Conservation (phyloP, 2,329 filamentous ascomycete genomes). For the Scedosporium boydii region DNA sequence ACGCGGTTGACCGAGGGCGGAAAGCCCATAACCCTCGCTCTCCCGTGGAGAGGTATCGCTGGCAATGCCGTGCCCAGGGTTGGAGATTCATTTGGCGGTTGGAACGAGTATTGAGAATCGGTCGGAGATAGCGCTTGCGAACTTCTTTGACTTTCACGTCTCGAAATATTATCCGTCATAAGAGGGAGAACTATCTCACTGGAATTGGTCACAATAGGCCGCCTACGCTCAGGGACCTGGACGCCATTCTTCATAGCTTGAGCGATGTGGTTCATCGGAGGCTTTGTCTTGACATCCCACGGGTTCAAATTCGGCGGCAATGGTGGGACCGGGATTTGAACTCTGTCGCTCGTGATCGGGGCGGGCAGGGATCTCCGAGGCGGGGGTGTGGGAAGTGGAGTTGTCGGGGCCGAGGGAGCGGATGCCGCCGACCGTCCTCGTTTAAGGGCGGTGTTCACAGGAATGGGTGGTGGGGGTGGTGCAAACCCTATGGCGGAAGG, state of each 20-base stretch:
- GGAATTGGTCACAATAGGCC: slow-evolving; percentile 4
- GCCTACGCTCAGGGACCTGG: slow-evolving; percentile 11
- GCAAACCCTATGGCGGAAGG: slow-evolving; percentile 6
- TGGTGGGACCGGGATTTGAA: slow-evolving; percentile 6
- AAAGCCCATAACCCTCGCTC: neutral
- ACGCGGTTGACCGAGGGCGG: neutral
- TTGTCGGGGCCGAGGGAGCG: neutral
- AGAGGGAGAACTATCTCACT: neutral
- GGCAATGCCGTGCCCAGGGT: slow-evolving; percentile 4
- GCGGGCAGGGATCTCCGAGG: neutral
- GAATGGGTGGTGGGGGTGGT: slow-evolving; percentile 3
- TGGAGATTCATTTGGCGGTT: slow-evolving; percentile 3
- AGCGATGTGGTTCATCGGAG: slow-evolving; percentile 2
- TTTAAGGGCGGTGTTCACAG: neutral
- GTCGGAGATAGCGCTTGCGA: slow-evolving; percentile 13
- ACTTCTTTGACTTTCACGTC: slow-evolving; percentile 1
- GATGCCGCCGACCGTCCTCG: neutral
- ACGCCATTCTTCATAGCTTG: slow-evolving; percentile 9
- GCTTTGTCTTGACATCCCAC: slow-evolving; percentile 27
- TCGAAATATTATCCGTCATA: neutral
- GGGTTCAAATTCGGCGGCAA: slow-evolving; percentile 28
- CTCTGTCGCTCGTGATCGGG: neutral
- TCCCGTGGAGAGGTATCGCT: slow-evolving; percentile 1
- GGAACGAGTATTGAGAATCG: slow-evolving; percentile 8
- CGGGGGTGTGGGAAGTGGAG: neutral